Evolutionary conservation across 176 grass and related monocot species (phyloP), one percentile per base, ranked within the genome.

Genomic region (Oryza glumipatula): DNA sequence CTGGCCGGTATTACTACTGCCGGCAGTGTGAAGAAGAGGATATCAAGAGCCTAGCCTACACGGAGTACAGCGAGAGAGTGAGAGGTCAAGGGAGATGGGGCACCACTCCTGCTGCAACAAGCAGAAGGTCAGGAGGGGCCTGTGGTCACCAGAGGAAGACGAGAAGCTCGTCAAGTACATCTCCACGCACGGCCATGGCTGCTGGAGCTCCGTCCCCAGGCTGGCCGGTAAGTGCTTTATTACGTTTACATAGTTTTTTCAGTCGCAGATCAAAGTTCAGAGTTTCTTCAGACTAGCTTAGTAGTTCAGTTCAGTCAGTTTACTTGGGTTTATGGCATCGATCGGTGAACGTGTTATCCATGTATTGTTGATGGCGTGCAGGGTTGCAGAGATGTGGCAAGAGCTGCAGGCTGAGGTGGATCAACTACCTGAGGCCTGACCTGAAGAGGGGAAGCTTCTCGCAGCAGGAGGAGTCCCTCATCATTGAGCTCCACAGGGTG

Each of bases 101-200:
- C 90, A 96, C 84, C 96, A 99, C 82, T 99, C 96, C 22, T 96
- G 96, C 90, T 99, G 96, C 94, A 99, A 91, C 82, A 99, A 94
- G 78, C 96, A 99, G 78, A 99, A 99, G 94, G 92, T 99, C 13
- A 92, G 96, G 89, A 85, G 96, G 82, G 96, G 96, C 58, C 88
- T 98, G 52, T 98, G 96, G 96, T 98, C 96, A 23, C 96, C 96
- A 3, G 96, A 98, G 91, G 96, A 98, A 85, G 96, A 98, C 70
- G 96, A 98, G 81, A 99, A 96, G 86, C 93, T 96, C 72, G 71
- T 91, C 73, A 94, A 91, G 81, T 92, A 96, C 77, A 92, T 99
- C 81, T 88, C 94, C 83, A 82, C 91, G 23, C 86, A 92, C 67
- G 96, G 96, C 76, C 96, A 99, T 92, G 94, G 96, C 75, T 99